Conservation (phyloP, 495 filamentous ascomycete species). For the Trichodelitschia bisporula region DNA sequence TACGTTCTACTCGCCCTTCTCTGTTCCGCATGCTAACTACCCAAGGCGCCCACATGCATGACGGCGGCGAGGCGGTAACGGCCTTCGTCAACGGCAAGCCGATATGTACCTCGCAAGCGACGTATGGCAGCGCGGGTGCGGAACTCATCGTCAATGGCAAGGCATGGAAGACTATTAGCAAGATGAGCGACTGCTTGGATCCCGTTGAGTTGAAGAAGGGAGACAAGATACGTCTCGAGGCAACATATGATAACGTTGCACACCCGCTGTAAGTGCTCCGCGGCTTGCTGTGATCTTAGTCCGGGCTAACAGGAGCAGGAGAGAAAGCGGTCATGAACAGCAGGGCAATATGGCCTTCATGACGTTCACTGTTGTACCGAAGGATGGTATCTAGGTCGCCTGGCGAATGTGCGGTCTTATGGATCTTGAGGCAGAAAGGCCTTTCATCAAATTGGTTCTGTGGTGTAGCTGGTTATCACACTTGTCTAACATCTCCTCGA, state of each 20-base stretch:
- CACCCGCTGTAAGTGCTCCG: constrained; percentile 1
- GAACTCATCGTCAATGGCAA: background rate
- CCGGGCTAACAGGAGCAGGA: too few species aligned
- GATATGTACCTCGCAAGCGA: background rate
- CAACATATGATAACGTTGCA: background rate
- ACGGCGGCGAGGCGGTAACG: background rate
- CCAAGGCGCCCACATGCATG: background rate
- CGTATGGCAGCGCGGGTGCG: background rate
- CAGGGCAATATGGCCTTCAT: too few species aligned
- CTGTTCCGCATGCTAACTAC: background rate
- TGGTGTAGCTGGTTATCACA: too few species aligned
- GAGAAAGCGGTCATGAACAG: too few species aligned
- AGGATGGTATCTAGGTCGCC: too few species aligned
- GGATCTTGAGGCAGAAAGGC: too few species aligned
- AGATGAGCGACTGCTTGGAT: background rate
- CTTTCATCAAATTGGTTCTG: too few species aligned
- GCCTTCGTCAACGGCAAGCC: background rate
- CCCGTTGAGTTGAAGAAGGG: background rate
- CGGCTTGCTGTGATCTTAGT: too few species aligned
- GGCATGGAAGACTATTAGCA: background rate
- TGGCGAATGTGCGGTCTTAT: too few species aligned
- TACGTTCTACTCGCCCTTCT: background rate
- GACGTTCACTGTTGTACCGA: too few species aligned
- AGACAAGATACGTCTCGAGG: background rate
- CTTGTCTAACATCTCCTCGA: too few species aligned